These are phyloP conservation scores for Nakaseomyces kungkrabaensis DNA, from an alignment of 1,139 yeast genomes.

Conservation along the genomic window DNA sequence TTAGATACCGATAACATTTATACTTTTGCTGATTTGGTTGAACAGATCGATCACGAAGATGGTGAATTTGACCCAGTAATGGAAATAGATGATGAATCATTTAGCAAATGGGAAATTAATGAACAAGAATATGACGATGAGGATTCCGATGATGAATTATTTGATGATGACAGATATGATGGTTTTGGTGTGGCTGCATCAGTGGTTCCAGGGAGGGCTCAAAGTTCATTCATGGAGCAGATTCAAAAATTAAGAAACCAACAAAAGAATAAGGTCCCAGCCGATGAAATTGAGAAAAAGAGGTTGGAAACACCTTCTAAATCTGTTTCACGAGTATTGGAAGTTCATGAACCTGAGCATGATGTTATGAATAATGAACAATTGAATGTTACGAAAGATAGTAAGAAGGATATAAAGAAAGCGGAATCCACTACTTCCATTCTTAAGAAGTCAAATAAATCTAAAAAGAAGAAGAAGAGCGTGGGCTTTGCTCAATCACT, in stretches of 20 bases:
- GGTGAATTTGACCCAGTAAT: constrained; percentile 31
- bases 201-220: constrained; percentile 23
- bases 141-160: constrained; percentile 11
- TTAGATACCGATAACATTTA: constrained; percentile 43
- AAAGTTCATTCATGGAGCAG: constrained; percentile 25
- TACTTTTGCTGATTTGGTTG: constrained; percentile 27
- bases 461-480: constrained; percentile 28
- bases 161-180: constrained; percentile 6
- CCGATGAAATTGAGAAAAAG: not conserved
- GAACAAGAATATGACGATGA: constrained; percentile 11
- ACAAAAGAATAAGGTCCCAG: not conserved
- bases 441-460: constrained; percentile 9
- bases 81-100: constrained; percentile 31
- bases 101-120: constrained; percentile 23
- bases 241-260: constrained; percentile 20
- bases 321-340: not conserved
- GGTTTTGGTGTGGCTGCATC: constrained; percentile 7
- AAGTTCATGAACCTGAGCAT: not conserved
- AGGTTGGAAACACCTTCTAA: not conserved
- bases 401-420: not conserved
- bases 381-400: not conserved
- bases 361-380: not conserved
- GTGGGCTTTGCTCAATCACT: constrained; percentile 45
- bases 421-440: constrained; percentile 14
- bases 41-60: constrained; percentile 29